Evolutionary conservation across 805 yeast genomes (phyloP).

Genomic region (Candida broadrunensis): DNA sequence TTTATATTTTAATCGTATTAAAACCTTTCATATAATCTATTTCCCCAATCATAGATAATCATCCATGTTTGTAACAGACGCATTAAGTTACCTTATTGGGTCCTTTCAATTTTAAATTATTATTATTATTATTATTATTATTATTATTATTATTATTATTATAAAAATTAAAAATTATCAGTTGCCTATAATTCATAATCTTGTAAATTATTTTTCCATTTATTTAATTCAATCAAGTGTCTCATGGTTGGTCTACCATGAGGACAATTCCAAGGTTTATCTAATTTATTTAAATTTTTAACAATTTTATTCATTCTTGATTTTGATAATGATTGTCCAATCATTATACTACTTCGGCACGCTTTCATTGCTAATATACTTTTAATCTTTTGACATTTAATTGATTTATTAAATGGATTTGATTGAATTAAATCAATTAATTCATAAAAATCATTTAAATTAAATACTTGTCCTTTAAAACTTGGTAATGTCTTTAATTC

Average conservation of each 20-base stretch:
- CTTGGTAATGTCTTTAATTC: slow-evolving; percentile 64
- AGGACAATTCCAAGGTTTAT: slow-evolving; percentile 96
- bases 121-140: too few relatives aligned
- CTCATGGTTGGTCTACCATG: slow-evolving; percentile 98
- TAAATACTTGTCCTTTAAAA: slow-evolving; percentile 68
- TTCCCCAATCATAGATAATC: too few relatives aligned
- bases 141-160: not conserved
- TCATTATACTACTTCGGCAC: slow-evolving; percentile 90
- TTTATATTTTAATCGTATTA: too few relatives aligned
- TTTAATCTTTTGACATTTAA: slow-evolving; percentile 75
- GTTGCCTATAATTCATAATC: slow-evolving; percentile 12
- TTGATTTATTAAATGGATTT: slow-evolving; percentile 11
- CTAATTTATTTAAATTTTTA: slow-evolving; percentile 60
- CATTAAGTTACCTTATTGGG: too few relatives aligned
- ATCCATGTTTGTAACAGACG: too few relatives aligned
- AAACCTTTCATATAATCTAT: too few relatives aligned
- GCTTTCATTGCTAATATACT: slow-evolving; percentile 93
- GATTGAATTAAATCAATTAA: slow-evolving; percentile 55
- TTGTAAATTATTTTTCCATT: slow-evolving; percentile 9
- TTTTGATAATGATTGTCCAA: slow-evolving; percentile 66
- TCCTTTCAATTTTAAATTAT: too few relatives aligned
- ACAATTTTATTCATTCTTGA: slow-evolving; percentile 70
- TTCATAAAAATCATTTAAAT: slow-evolving; percentile 69
- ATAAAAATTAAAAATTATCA: not conserved
- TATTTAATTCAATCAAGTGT: slow-evolving; percentile 64